These are phyloP conservation scores for Diaporthe eres DNA, from an alignment of 2,329 filamentous ascomycete species.

Conservation along the genomic window DNA sequence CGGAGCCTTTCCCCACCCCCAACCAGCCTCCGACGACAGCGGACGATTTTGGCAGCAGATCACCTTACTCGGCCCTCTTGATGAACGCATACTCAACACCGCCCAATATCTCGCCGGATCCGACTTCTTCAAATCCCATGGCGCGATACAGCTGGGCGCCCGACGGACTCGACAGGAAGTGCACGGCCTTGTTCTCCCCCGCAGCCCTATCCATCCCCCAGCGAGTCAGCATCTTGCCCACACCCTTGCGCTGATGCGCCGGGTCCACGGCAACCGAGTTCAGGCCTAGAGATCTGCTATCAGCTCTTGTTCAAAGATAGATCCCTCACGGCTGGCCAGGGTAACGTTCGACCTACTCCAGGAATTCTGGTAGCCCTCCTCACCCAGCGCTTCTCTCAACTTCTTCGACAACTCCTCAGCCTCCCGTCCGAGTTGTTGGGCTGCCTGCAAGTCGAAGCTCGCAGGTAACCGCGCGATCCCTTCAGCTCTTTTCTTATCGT, in stretches of 20 bases:
- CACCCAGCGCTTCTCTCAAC: conserved; percentile 23
- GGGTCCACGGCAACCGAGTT: conserved; percentile 32
- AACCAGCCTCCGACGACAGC: neutral
- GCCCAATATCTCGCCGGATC: conserved; percentile 19
- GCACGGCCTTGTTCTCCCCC: conserved; percentile 30
- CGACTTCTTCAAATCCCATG: conserved; percentile 34
- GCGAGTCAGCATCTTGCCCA: conserved; percentile 32
- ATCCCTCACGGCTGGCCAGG: no score
- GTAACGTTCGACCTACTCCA: conserved; percentile 27
- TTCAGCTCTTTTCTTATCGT: neutral
- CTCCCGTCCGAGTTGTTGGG: neutral
- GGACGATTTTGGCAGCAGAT: neutral
- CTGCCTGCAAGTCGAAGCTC: conserved; percentile 12
- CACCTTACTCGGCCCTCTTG: conserved; percentile 20
- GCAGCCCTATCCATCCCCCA: conserved; percentile 34
- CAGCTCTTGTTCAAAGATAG: neutral
- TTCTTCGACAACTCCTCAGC: conserved; percentile 7
- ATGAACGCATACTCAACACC: conserved; percentile 34
- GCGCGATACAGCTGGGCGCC: conserved; percentile 35
- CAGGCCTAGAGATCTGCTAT: conserved; percentile 6
- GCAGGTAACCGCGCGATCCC: neutral
- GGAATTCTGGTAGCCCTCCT: conserved; percentile 25
- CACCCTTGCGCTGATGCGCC: conserved; percentile 35
- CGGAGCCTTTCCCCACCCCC: neutral
- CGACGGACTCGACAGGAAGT: conserved; percentile 25